Base-by-base conservation (phyloP, 2,329 filamentous ascomycete species). In the Calonectria pseudoreteaudii region DNA sequence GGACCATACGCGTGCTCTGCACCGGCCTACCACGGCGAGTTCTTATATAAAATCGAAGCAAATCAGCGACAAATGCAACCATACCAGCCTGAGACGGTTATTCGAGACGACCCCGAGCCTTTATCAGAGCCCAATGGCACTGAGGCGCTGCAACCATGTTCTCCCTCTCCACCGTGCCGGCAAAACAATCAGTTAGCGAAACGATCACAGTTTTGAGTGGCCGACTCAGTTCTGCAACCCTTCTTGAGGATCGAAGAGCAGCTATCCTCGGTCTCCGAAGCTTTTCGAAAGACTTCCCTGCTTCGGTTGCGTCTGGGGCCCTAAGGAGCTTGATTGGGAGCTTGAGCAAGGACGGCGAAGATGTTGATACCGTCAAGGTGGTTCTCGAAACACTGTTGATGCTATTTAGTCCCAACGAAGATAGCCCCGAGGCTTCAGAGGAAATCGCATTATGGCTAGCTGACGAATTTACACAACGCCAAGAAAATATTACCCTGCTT, bases 391-490 rank as follows among this genome's bases (percentile, higher is more conserved):
- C 97, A 56, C 87, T 99, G 80, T 88, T 98, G 83, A 96, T 97
- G 93, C 92, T 99, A 50, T 98, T 98, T 84, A 92, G 86, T 76
- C 91, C 92, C 50, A 93, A 93, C 78, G 88, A 90, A 79, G 87
- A 88, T 82, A 97, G 95, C 88, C 91, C 95, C 38, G 96, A 98
- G 89, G 95, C 96, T 68, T 98, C 96, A 18, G 96, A 98, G 77
- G 97, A 99, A 85, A 97, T 99, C 80, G 94, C 94, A 23, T 88
- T 98, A 34, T 99, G 97, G 95, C 89, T 99, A 73, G 97, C 97
- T 68, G 97, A 99, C 85, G 96, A 98, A 85, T 99, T 99, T 83
- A 98, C 97, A 41, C 96, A 98, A 88, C 93, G 95, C 76, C 96
- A 98, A 91, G 96, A 98, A 86, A 98, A 99, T 84, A 96, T 98